These are phyloP conservation scores for Theobroma cacao DNA, from an alignment of 345 rosid genomes.

Conservation along the genomic window DNA sequence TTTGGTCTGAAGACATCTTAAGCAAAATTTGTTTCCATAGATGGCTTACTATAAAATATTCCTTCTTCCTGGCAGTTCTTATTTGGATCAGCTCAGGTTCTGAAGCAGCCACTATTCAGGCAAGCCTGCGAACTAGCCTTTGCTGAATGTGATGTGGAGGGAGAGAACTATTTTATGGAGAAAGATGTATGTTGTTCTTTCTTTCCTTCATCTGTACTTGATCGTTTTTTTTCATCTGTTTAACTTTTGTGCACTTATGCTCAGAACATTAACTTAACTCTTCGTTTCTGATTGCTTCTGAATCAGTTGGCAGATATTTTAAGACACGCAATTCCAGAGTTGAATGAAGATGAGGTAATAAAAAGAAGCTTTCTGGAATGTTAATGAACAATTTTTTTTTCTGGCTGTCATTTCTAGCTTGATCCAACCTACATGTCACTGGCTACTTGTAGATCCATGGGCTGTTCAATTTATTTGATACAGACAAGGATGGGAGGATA, in stretches of 20 bases:
- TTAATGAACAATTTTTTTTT: background rate
- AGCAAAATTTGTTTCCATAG: background rate
- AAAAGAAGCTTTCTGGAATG: background rate
- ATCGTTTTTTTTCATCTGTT: constrained; percentile 8
- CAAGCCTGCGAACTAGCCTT: constrained; percentile 72
- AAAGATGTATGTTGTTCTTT: constrained; percentile 48
- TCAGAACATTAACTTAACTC: constrained; percentile 14
- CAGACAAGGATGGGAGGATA: constrained; percentile 49
- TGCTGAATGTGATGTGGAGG: constrained; percentile 46
- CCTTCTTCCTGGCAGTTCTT: constrained; percentile 61
- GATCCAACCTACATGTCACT: background rate
- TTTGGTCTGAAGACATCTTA: background rate
- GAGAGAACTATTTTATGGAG: constrained; percentile 46
- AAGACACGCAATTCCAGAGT: constrained; percentile 49
- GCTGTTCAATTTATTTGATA: constrained; percentile 53
- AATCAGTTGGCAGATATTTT: constrained; percentile 61
- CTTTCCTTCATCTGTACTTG: background rate
- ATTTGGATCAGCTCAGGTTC: constrained; percentile 72
- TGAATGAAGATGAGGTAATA: constrained; percentile 58
- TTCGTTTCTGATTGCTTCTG: constrained; percentile 14
- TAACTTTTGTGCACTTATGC: background rate
- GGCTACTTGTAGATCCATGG: constrained; percentile 44
- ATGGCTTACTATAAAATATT: background rate
- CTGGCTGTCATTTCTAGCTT: background rate
- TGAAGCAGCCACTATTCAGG: constrained; percentile 59